Evolutionary conservation across 176 grass and related monocot species (phyloP).

Genomic region (Otatea glauca): DNA sequence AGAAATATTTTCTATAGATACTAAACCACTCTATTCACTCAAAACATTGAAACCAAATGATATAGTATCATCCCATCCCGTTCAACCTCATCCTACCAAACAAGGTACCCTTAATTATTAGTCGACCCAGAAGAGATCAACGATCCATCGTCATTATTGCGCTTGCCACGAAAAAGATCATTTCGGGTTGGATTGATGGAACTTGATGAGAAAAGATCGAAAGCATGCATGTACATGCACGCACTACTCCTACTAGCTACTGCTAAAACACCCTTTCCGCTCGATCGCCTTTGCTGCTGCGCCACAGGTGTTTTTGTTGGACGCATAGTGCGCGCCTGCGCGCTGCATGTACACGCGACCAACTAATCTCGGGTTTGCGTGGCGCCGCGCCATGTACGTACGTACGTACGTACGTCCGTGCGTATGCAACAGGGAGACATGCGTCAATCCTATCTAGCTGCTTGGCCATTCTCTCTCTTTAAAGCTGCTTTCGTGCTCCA

Average conservation of each 20-base stretch:
- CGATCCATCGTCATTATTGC: conserved; percentile 13
- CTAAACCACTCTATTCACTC: too few species aligned
- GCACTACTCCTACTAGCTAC: not conserved
- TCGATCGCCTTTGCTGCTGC: conserved; percentile 46
- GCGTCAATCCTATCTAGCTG: not conserved
- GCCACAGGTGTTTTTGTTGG: conserved; percentile 48
- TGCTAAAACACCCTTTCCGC: conserved; percentile 21
- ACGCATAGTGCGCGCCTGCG: not conserved
- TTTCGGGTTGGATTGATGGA: conserved; percentile 28
- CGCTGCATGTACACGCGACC: not conserved
- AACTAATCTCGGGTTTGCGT: not conserved
- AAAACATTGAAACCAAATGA: too few species aligned
- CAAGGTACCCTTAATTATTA: too few species aligned
- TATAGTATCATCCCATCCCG: too few species aligned
- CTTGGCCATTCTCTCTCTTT: not conserved
- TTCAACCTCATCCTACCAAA: too few species aligned
- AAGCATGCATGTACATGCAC: not conserved
- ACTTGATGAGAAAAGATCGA: conserved; percentile 17
- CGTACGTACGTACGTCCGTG: not conserved
- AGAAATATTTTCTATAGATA: too few species aligned
- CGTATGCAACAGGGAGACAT: not conserved
- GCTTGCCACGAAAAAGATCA: not conserved
- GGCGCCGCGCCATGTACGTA: conserved; percentile 1
- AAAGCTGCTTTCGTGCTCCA: conserved; percentile 27
- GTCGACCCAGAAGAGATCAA: not conserved